Conservation (phyloP, 177 flowering plant species). For the Telopea speciosissima region DNA sequence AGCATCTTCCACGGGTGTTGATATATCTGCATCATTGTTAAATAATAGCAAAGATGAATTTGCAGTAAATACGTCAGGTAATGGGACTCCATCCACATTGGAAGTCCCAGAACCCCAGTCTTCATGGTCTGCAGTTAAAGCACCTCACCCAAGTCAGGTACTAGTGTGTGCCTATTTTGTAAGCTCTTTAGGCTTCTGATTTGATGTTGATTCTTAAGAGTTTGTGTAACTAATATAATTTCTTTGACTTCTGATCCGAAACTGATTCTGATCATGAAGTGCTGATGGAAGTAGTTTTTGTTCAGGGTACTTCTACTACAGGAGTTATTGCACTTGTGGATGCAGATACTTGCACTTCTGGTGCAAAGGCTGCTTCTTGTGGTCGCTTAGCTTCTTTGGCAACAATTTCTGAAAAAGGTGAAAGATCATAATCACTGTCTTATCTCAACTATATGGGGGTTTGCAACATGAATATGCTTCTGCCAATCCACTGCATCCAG, state of each 20-base stretch:
- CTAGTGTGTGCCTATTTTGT: background rate
- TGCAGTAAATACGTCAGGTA: conserved; percentile 21
- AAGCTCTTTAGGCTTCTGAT: too few species aligned
- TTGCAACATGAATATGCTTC: background rate
- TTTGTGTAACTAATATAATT: too few species aligned
- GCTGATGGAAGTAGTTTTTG: conserved; percentile 7
- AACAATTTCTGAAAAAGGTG: conserved; percentile 62
- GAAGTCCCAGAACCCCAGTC: conserved; percentile 16
- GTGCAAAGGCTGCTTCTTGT: conserved; percentile 93
- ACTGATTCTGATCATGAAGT: conserved; percentile 1
- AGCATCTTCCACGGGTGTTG: conserved; percentile 67
- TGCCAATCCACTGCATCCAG: background rate
- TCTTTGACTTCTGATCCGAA: background rate
- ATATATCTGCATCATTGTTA: conserved; percentile 30
- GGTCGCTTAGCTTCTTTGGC: conserved; percentile 71
- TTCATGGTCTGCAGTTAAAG: conserved; percentile 23
- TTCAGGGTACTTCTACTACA: conserved; percentile 38
- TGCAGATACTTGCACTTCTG: conserved; percentile 55
- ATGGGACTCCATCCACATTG: conserved; percentile 21
- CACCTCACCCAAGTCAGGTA: conserved; percentile 37
- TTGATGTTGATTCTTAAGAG: too few species aligned
- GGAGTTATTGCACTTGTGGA: conserved; percentile 53
- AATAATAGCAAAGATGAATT: conserved; percentile 13
- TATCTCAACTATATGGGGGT: background rate
- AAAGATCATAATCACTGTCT: background rate